phyloP scores from a whole-genome alignment of 23 red algal genomes.

The Pyropia haitanensis region DNA sequence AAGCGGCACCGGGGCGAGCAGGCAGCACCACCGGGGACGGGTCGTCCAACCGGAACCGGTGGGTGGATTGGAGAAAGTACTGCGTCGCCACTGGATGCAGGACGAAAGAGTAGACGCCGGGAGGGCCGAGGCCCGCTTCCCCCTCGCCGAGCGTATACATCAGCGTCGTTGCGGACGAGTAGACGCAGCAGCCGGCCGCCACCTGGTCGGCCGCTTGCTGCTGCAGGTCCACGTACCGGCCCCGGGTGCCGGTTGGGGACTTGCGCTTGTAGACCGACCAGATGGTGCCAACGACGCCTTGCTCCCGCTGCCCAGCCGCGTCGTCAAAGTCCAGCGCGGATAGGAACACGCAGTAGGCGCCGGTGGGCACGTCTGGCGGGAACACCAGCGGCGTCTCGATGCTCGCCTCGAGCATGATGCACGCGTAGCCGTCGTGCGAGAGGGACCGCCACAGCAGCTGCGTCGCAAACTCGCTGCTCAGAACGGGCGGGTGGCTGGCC shows the following conservation, averaged over 20 bases:
- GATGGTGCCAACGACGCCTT: constrained; percentile 48
- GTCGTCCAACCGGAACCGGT: constrained; percentile 8
- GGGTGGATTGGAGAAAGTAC: constrained; percentile 59
- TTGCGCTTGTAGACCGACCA: constrained; percentile 69
- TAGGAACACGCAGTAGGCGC: constrained; percentile 63
- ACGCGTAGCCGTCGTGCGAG: constrained; percentile 91
- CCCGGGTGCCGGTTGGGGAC: constrained; percentile 37
- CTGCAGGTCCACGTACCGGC: constrained; percentile 51
- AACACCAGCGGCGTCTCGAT: constrained; percentile 27
- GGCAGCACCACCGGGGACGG: constrained; percentile 3
- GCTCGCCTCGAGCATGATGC: constrained; percentile 53
- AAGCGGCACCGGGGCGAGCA: not conserved
- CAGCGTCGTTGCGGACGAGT: constrained; percentile 70
- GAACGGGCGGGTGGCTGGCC: too few relatives aligned
- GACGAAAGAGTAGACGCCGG: constrained; percentile 55
- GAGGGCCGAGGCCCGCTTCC: not conserved
- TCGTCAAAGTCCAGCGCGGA: constrained; percentile 53
- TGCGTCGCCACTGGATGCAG: constrained; percentile 84
- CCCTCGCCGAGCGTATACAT: constrained; percentile 28
- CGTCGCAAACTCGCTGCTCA: constrained; percentile 29
- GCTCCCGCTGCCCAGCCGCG: constrained; percentile 2
- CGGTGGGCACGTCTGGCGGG: constrained; percentile 48
- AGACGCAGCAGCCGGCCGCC: constrained; percentile 71
- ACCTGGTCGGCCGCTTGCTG: constrained; percentile 46
- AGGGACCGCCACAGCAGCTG: constrained; percentile 47